Evolutionary conservation across 164 flowering plant species (phyloP).

Genomic region (Cinnamomum chago): DNA sequence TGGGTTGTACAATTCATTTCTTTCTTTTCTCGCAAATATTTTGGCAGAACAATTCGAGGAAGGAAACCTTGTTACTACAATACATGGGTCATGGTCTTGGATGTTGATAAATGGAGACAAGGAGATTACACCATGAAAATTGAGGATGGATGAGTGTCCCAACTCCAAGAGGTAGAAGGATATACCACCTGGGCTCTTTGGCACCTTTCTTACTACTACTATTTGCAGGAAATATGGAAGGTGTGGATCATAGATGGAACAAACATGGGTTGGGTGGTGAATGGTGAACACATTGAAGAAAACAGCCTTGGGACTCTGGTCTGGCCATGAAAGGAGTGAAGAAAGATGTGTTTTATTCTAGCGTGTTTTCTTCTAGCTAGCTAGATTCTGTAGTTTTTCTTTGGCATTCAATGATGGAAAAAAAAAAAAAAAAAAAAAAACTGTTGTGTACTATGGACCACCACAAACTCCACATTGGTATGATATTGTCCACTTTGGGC

Average conservation of each 20-base stretch:
- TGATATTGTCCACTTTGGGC: no score
- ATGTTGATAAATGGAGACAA: constrained; percentile 43
- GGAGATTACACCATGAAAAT: constrained; percentile 30
- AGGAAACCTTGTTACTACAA: constrained; percentile 62
- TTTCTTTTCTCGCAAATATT: no score
- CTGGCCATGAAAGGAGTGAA: constrained; percentile 18
- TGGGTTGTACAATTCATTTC: no score
- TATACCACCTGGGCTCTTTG: constrained; percentile 49
- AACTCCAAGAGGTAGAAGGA: constrained; percentile 31
- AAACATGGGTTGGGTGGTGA: constrained; percentile 60
- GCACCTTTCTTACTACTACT: constrained; percentile 45
- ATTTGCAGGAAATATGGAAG: no score
- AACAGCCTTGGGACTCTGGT: constrained; percentile 39
- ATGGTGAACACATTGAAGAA: constrained; percentile 31
- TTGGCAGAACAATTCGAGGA: constrained; percentile 37
- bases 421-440: not conserved
- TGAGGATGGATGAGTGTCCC: constrained; percentile 65
- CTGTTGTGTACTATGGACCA: no score
- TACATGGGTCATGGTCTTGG: constrained; percentile 70
- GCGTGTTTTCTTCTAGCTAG: not conserved
- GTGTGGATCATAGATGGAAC: constrained; percentile 54
- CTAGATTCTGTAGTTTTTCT: not conserved
- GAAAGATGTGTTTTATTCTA: not conserved
- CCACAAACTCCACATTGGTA: no score
- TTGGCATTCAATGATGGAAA: not conserved